phyloP scores from a whole-genome alignment of 2,329 filamentous ascomycete species.

The Sclerotinia minor region DNA sequence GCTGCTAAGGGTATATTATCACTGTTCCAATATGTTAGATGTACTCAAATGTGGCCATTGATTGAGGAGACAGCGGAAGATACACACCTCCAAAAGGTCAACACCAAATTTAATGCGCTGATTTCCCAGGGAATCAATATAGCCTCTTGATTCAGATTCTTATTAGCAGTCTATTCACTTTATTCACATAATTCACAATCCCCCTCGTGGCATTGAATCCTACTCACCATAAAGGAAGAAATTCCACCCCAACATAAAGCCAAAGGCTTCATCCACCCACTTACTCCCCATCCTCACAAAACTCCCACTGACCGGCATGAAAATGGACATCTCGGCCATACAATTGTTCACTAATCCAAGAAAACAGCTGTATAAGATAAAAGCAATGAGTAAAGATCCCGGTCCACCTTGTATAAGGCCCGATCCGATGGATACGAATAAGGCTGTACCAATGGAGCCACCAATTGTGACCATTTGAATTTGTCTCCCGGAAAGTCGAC shows the following conservation, averaged over 20 bases:
- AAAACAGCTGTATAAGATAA: slow-evolving; percentile 47
- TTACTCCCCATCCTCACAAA: slow-evolving; percentile 56
- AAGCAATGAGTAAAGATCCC: slow-evolving; percentile 49
- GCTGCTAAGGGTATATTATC: slow-evolving; percentile 44
- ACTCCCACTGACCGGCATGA: slow-evolving; percentile 52
- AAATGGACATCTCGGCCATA: slow-evolving; percentile 56
- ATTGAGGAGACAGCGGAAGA: neutral
- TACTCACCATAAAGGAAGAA: slow-evolving; percentile 59
- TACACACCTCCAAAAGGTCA: slow-evolving; percentile 47
- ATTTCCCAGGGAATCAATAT: slow-evolving; percentile 43
- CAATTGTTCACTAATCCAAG: slow-evolving; percentile 37
- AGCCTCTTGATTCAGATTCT: slow-evolving; percentile 26
- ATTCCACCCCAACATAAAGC: slow-evolving; percentile 57
- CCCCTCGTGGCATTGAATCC: too few species aligned
- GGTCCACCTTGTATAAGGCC: slow-evolving; percentile 45
- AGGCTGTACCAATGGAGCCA: slow-evolving; percentile 50
- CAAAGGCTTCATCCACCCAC: slow-evolving; percentile 55
- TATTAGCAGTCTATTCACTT: neutral
- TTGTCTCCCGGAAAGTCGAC: slow-evolving; percentile 47
- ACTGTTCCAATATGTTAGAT: slow-evolving; percentile 20
- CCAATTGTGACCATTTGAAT: slow-evolving; percentile 53
- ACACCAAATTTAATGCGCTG: slow-evolving; percentile 45
- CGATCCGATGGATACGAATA: slow-evolving; percentile 49
- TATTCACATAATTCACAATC: neutral
- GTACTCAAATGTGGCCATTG: neutral